phyloP scores from a whole-genome alignment of 352 stramenopile genomes.

The Blastocystis sp. region DNA sequence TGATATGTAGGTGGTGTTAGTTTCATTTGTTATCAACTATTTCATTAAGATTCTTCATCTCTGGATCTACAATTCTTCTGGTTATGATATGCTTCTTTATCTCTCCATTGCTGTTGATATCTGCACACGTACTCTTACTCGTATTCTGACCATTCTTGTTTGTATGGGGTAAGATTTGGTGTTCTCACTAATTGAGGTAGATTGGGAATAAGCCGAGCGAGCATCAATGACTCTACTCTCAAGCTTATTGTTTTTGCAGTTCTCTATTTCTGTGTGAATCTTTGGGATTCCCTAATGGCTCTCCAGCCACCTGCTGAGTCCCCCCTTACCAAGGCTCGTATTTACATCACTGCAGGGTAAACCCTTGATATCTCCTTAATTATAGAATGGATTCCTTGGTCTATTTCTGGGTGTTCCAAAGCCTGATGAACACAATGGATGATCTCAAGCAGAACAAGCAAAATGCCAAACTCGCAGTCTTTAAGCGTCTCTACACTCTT shows the following conservation, averaged over 20 bases:
- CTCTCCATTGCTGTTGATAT: slow-evolving; percentile 32
- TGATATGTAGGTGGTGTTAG: slow-evolving; percentile 22
- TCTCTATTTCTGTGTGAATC: slow-evolving; percentile 34
- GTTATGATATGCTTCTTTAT: slow-evolving; percentile 33
- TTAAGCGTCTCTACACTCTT: slow-evolving; percentile 29
- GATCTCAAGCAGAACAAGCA: slow-evolving; percentile 61
- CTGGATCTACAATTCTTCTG: slow-evolving; percentile 52
- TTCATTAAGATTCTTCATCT: slow-evolving; percentile 60
- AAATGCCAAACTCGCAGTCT: slow-evolving; percentile 61
- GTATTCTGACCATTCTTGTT: slow-evolving; percentile 64
- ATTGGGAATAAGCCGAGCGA: slow-evolving; percentile 36
- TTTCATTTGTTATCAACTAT: slow-evolving; percentile 54
- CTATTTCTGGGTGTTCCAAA: slow-evolving; percentile 67
- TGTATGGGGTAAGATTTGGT: slow-evolving; percentile 49
- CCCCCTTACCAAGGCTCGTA: background rate
- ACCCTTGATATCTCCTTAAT: background rate
- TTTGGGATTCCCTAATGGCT: slow-evolving; percentile 13
- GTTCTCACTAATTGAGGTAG: background rate
- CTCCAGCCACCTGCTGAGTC: background rate
- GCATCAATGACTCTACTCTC: slow-evolving; percentile 18
- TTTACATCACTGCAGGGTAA: slow-evolving; percentile 61
- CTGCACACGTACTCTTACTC: slow-evolving; percentile 43
- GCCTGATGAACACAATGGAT: slow-evolving; percentile 65
- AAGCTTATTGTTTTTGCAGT: slow-evolving; percentile 40
- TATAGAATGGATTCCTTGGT: slow-evolving; percentile 53